Conservation (phyloP, 192 early-diverging fungal genomes). For the Gigaspora rosea region DNA sequence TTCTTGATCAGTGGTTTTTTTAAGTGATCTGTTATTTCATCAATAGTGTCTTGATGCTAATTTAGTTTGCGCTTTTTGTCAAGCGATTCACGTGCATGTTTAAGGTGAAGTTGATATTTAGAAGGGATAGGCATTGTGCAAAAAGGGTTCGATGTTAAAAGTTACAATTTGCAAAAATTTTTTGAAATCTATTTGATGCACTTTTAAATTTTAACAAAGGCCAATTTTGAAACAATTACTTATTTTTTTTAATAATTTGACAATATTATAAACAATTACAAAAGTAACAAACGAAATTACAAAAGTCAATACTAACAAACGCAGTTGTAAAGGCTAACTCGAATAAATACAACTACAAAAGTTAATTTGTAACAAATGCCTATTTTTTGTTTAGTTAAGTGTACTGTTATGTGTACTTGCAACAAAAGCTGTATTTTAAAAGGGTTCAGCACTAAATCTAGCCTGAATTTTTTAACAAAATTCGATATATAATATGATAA, state of each 20-base stretch:
- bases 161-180: not conserved
- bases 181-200: not conserved
- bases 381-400: no score
- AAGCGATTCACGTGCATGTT: not conserved
- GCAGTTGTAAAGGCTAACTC: no score
- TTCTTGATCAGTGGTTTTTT: slow-evolving; percentile 9
- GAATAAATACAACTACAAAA: no score
- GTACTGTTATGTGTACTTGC: no score
- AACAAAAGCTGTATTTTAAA: no score
- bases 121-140: not conserved
- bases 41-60: not conserved
- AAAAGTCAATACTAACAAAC: no score
- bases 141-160: not conserved
- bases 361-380: no score
- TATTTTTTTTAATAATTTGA: not conserved
- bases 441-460: no score
- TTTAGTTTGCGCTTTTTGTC: not conserved
- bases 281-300: no score
- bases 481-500: no score
- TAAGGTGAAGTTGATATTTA: not conserved
- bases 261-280: no score
- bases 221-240: not conserved
- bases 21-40: not conserved
- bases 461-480: no score
- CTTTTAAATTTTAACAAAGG: not conserved